Evolutionary conservation across 129 eudicot species (phyloP), one percentile per base, ranked within the genome.

Genomic region (Centrapalus pauciflorus): DNA sequence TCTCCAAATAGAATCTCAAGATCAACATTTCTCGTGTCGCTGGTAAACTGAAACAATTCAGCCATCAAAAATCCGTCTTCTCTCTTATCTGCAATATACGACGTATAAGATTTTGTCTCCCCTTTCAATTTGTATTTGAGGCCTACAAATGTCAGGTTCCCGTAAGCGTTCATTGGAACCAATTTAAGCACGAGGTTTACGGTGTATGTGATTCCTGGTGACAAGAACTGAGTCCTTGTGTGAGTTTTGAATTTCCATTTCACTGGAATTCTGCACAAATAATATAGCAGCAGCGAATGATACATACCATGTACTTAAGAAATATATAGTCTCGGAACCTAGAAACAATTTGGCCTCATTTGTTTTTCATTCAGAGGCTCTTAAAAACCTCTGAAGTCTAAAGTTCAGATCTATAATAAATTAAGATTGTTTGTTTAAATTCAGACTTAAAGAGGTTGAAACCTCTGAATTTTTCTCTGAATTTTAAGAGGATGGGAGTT

Each of bases 31-130:
- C 13, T 37, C 17, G 34, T 21, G 32, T 54, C 37, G 23, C 40
- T 54, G 7, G 55, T 68, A 45, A 65, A 65, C 32, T 65, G 71
- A 65, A 14, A 65, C 45, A 65, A 10, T 65, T 65, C 71, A 4
- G 20, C 20, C 19, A 9, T 16, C 20, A 1, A 17, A 45, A 16
- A 65, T 19, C 59, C 58, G 28, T 29, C 59, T 46, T 37, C 55
- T 25, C 54, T 25, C 12, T 68, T 25, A 10, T 54, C 73, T 9
- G 27, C 52, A n/a, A 55, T 7, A 16, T 51, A 69, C 38, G 64
- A 14, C 37, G 35, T 51, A 25, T 25, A 69, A 7, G 2, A 20
- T 2, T 4, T n/a, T 7, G 0, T 1, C 10, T 40, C 74, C 55
- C 74, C 74, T 55, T 37, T 28, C 4, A 69, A 69, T 8, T 55